Base-by-base conservation (phyloP, 257 asterid species). In the Primulina tabacum region DNA sequence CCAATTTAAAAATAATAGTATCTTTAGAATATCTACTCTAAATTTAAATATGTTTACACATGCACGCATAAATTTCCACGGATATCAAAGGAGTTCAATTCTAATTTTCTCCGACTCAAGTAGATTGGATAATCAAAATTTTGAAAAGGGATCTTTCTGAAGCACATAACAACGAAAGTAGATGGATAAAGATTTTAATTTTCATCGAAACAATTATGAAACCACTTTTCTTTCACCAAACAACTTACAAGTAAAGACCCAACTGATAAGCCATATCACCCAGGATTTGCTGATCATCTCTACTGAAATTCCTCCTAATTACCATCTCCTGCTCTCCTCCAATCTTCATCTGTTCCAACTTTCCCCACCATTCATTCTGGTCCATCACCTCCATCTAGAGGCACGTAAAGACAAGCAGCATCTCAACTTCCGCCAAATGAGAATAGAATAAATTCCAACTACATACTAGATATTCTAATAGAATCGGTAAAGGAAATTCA, bases 321-420 rank as follows among this genome's bases (percentile, higher is more conserved):
- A 93, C 69, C 90, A 93, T 81, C 84, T 93, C 99, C 82, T 82
- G 96, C 74, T 90, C 92, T 73, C 78, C 86, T 82, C 96, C 96
- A 69, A 65, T 71, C 82, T 86, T 90, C 92, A 90, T 68, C 68
- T 87, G 92, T 73, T 93, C 95, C 63, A 93, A 65, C 78, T 89
- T 90, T 16, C 79, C 89, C 91, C 88, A 85, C 99, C 99, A 93
- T 80, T 93, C 97, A 76, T 81, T 84, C 73, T 81, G 90, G 79
- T 90, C 87, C 94, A 93, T 83, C 71, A 75, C 77, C 84, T 89
- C 99, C 77, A 83, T 75, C 97, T 93, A 80, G 79, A 78, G 37
- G 72, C 67, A 71, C 24, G 57, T 40, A 73, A 60, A 71, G 62
- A 77, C 33, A 7, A 24, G 28, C 21, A 38, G 28, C 14, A 32